phyloP scores from a whole-genome alignment of 129 eudicot species.

The Centella asiatica region DNA sequence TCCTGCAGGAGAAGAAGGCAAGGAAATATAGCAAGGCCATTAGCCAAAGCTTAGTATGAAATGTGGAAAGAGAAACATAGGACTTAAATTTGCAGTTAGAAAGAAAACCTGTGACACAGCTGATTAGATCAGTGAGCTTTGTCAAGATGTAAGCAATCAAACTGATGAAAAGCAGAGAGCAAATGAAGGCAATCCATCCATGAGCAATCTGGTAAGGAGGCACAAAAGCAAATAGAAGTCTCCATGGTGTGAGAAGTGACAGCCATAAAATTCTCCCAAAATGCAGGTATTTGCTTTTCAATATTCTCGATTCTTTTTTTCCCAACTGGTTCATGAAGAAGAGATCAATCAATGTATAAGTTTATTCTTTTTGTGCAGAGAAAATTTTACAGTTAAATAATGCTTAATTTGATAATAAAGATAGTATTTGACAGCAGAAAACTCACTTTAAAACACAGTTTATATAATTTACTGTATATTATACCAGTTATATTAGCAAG shows the following conservation, averaged over 20 bases:
- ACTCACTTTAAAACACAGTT: no score
- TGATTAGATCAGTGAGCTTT: slow-evolving; percentile 62
- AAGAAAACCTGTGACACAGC: slow-evolving; percentile 84
- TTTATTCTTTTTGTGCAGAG: no score
- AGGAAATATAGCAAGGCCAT: neutral
- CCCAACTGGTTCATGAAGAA: slow-evolving; percentile 37
- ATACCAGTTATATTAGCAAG: no score
- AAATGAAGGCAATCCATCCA: slow-evolving; percentile 90
- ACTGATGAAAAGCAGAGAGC: slow-evolving; percentile 66
- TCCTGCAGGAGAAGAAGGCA: slow-evolving; percentile 36
- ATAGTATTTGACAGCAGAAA: no score
- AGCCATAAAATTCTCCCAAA: slow-evolving; percentile 44
- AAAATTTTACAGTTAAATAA: no score
- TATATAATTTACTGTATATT: no score
- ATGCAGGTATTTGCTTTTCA: slow-evolving; percentile 19
- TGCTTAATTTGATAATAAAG: no score
- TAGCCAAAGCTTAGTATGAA: neutral
- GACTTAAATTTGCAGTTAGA: neutral
- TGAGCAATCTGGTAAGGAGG: slow-evolving; percentile 94
- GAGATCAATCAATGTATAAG: neutral
- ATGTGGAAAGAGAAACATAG: neutral
- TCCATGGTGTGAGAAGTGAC: slow-evolving; percentile 70
- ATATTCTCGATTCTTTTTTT: slow-evolving; percentile 31
- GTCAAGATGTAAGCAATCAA: slow-evolving; percentile 86
- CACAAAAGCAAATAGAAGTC: slow-evolving; percentile 74